A percentile compares a stretch with the other conserved stretches of the same genome.
Conservation (phyloP, 371 early-diverging fungal species). For the Gilbertella persicaria region DNA sequence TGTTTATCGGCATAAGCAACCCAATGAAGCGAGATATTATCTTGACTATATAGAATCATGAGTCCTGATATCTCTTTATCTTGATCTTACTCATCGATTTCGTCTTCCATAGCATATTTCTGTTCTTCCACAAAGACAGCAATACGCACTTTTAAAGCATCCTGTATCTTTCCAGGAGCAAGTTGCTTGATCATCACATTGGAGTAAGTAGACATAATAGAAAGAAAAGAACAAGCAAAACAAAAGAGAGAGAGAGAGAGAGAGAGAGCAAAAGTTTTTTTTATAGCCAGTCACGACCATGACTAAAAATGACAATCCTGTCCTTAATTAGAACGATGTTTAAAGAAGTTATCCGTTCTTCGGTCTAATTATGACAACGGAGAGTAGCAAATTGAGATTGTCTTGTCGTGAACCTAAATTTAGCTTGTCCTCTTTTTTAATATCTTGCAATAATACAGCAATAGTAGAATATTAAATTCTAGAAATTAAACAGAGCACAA, state of each 20-base stretch:
- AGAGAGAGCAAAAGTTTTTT: no score
- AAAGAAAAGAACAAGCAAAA: neutral
- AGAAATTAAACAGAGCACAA: no score
- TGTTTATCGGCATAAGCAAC: slow-evolving; percentile 30
- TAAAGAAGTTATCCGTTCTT: no score
- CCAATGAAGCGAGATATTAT: slow-evolving; percentile 31
- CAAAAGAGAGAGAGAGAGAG: neutral
- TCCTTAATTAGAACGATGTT: no score
- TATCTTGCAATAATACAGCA: no score
- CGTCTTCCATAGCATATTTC: slow-evolving; percentile 35
- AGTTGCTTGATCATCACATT: slow-evolving; percentile 11
- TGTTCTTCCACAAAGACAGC: slow-evolving; percentile 51
- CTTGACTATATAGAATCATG: neutral
- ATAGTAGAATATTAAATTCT: no score
- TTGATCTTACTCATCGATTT: slow-evolving; percentile 43
- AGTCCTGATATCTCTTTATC: neutral
- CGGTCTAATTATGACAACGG: no score
- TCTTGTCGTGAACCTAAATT: no score
- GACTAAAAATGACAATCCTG: no score
- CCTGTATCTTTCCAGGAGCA: slow-evolving; percentile 17
- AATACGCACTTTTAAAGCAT: slow-evolving; percentile 40
- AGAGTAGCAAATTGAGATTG: no score
- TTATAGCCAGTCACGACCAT: no score
- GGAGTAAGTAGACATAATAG: slow-evolving; percentile 14
- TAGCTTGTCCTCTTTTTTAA: no score